Percentiles rank a stretch among this genome's conserved stretches.
These are phyloP conservation scores for Globisporangium nodosum DNA, from an alignment of 352 stramenopile genomes.

Conservation along the genomic window DNA sequence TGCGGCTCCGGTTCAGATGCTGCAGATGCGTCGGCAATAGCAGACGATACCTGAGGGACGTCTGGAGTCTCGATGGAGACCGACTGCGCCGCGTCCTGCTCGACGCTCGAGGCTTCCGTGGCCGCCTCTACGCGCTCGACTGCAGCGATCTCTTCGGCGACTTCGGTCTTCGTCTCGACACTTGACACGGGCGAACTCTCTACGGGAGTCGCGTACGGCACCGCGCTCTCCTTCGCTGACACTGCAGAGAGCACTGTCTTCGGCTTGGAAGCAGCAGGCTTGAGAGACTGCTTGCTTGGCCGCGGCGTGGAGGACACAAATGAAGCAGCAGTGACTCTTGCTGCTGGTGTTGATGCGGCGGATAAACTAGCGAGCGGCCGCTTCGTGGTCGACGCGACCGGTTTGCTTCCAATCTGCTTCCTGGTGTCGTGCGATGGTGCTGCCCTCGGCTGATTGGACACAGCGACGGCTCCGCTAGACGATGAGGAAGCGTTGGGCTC, in stretches of 20 bases:
- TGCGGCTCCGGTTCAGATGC: no score
- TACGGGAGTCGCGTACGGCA: neutral
- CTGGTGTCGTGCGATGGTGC: conserved; percentile 1
- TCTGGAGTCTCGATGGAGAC: neutral
- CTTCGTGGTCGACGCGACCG: conserved; percentile 1
- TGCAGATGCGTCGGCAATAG: neutral
- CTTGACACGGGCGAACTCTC: neutral
- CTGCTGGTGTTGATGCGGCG: neutral
- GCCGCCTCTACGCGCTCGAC: neutral
- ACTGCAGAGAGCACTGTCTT: neutral
- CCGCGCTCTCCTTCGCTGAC: neutral
- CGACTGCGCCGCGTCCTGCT: neutral
- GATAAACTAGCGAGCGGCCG: neutral
- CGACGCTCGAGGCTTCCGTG: neutral
- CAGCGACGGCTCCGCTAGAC: neutral
- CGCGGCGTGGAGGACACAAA: neutral
- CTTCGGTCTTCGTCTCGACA: neutral
- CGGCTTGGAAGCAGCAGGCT: conserved; percentile 7
- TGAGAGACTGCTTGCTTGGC: conserved; percentile 2
- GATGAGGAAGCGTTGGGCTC: neutral
- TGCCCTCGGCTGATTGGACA: conserved; percentile 3
- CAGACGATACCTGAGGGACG: neutral
- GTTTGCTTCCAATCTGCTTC: conserved; percentile 6
- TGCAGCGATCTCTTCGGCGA: neutral
- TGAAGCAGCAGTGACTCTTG: neutral